Percentiles rank a stretch among this genome's conserved stretches.
These are phyloP conservation scores for Nephelium lappaceum DNA, from an alignment of 345 rosid genomes.

Conservation along the genomic window DNA sequence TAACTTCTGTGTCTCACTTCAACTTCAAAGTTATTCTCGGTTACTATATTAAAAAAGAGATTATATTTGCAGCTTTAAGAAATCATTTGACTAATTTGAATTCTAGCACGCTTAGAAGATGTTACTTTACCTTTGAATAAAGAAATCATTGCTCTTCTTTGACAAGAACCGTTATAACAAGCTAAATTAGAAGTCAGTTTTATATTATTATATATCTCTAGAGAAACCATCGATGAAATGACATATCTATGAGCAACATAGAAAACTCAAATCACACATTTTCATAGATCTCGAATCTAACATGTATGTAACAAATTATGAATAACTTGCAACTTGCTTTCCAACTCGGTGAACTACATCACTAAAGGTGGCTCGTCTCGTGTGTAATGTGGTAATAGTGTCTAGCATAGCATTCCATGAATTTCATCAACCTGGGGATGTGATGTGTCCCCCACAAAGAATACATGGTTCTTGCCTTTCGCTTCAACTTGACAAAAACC, in stretches of 20 bases:
- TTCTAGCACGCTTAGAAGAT: not conserved
- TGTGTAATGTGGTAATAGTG: slow-evolving; percentile 24
- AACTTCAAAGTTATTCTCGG: not conserved
- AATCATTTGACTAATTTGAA: not conserved
- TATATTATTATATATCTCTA: not conserved
- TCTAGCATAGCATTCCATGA: slow-evolving; percentile 26
- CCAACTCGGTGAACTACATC: not conserved
- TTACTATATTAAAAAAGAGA: slow-evolving; percentile 13
- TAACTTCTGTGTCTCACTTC: not conserved
- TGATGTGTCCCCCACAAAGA: slow-evolving; percentile 42
- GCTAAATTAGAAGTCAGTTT: not conserved
- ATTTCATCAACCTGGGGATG: slow-evolving; percentile 42
- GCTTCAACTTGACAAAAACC: slow-evolving; percentile 46
- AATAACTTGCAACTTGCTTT: not conserved
- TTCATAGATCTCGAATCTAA: slow-evolving; percentile 8
- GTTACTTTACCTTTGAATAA: not conserved
- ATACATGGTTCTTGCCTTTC: slow-evolving; percentile 35
- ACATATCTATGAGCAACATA: not conserved
- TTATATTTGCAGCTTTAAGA: slow-evolving; percentile 2
- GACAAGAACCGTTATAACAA: not conserved
- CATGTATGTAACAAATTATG: not conserved
- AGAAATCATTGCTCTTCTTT: not conserved
- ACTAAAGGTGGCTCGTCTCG: not conserved
- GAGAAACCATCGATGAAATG: not conserved
- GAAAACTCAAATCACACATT: not conserved